These are phyloP conservation scores for Trypanosoma avium DNA, from an alignment of 208 protist species.

Conservation along the genomic window DNA sequence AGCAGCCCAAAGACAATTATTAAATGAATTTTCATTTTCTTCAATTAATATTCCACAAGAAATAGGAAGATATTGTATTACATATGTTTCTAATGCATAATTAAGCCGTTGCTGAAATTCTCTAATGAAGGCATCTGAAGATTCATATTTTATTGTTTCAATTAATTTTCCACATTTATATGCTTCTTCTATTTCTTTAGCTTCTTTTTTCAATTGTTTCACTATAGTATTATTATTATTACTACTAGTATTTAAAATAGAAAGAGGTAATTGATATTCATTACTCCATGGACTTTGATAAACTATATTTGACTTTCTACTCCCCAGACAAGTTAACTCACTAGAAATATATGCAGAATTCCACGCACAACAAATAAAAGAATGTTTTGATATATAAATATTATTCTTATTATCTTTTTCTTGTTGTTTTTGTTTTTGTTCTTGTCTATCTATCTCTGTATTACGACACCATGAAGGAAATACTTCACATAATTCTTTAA, in stretches of 20 bases:
- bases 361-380: constrained; percentile 24
- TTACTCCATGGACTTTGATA: constrained; percentile 14
- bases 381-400: not conserved
- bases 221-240: not conserved
- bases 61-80: not conserved
- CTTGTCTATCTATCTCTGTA: no score
- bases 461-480: constrained; percentile 6
- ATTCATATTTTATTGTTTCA: not conserved
- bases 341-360: constrained; percentile 4
- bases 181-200: not conserved
- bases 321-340: not conserved
- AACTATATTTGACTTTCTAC: not conserved
- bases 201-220: not conserved
- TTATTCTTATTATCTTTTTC: no score
- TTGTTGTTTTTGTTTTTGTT: no score
- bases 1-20: not conserved
- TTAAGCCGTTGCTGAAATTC: constrained; percentile 11
- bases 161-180: not conserved
- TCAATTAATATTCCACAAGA: not conserved
- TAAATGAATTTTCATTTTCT: not conserved
- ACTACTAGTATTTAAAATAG: not conserved
- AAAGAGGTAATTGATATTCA: constrained; percentile 8
- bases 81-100: not conserved
- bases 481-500: constrained; percentile 8
- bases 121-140: not conserved